Evolutionary conservation across 2,329 filamentous ascomycete genomes (phyloP).

Genomic region (Arthrobotrys sphaeroides): DNA sequence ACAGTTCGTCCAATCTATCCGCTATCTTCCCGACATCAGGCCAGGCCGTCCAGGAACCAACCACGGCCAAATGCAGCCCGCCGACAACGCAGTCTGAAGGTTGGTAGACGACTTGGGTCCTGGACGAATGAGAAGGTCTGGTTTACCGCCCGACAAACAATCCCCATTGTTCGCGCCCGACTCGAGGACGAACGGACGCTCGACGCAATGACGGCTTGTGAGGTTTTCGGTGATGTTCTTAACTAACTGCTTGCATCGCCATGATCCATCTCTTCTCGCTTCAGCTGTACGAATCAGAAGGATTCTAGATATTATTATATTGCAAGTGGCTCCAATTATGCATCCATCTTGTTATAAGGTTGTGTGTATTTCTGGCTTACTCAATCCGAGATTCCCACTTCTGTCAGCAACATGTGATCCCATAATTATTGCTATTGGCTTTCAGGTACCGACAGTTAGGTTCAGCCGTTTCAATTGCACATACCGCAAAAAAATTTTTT

Average conservation of each 20-base stretch:
- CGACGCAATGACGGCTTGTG: constrained; percentile 1
- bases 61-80: not conserved
- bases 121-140: constrained; percentile 25
- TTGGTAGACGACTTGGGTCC: not conserved
- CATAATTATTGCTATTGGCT: constrained; percentile 28
- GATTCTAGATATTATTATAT: not conserved
- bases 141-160: constrained; percentile 44
- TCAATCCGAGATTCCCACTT: constrained; percentile 2
- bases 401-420: constrained; percentile 42
- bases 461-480: constrained; percentile 45
- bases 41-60: constrained; percentile 6
- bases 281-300: constrained; percentile 26
- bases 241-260: constrained; percentile 18
- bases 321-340: constrained; percentile 10
- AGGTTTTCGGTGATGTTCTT: constrained; percentile 4
- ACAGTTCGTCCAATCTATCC: constrained; percentile 37
- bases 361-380: not conserved
- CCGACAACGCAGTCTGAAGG: constrained; percentile 17
- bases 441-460: constrained; percentile 40
- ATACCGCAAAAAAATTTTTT: constrained; percentile 31
- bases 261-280: constrained; percentile 22
- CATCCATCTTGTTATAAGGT: not conserved
- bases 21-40: constrained; percentile 38
- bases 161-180: constrained; percentile 13
- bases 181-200: not conserved